Conservation (phyloP, 495 filamentous ascomycete species). For the Podospora pseudopauciseta region DNA sequence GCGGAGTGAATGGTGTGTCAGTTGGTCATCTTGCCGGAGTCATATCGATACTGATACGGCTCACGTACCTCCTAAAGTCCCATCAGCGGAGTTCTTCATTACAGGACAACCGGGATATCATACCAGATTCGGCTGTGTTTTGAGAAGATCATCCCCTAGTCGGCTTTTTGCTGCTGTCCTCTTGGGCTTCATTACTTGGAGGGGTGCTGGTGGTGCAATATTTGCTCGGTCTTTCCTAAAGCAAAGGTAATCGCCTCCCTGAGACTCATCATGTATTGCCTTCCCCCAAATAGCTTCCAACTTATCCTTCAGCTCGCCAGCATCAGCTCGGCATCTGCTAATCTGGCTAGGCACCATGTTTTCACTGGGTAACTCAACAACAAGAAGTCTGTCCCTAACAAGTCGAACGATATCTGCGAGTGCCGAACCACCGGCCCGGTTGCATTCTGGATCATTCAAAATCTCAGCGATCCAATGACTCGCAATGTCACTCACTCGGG, state of each 20-base stretch:
- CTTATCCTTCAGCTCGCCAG: background rate
- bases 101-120: background rate
- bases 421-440: background rate
- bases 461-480: constrained; percentile 5
- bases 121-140: background rate
- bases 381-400: background rate
- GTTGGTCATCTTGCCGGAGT: background rate
- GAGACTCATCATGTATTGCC: background rate
- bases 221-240: background rate
- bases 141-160: background rate
- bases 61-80: constrained; percentile 5
- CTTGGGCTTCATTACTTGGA: background rate
- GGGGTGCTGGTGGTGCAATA: background rate
- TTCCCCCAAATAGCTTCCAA: background rate
- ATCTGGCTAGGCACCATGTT: background rate
- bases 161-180: background rate
- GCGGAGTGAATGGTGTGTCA: background rate
- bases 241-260: background rate
- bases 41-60: background rate
- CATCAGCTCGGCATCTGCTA: constrained; percentile 1
- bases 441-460: background rate
- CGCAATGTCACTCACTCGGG: background rate
- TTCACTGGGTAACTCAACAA: constrained; percentile 6
- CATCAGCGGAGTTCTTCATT: background rate
- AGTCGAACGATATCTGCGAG: constrained; percentile 6